Evolutionary conservation across 1,284 basidiomycete species (phyloP), one percentile per base, ranked within the genome.

Genomic region (Ganoderma lucidum): DNA sequence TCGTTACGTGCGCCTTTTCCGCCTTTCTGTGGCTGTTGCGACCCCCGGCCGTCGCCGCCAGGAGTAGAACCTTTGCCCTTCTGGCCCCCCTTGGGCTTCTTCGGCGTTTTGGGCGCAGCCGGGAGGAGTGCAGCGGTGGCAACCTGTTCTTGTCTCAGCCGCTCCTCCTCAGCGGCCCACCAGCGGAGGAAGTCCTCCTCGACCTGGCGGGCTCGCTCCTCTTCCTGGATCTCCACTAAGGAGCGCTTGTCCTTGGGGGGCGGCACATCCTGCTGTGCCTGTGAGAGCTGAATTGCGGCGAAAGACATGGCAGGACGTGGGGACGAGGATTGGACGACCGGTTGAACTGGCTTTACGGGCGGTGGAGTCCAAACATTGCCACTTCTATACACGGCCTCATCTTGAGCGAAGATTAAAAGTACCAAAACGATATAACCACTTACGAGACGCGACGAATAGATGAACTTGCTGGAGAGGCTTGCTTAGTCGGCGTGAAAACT

Each of bases 111-210:
- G 44, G 41, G 61, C 58, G 23, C 53, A 9, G 48, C 56, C 19
- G 45, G 45, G 5, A 66, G 65, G 37, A 69, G 62, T 63, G 64
- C 70, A 8, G 69, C 69, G 19, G 64, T 30, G 6, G 69, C 68
- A 39, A 53, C 66, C 62, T 76, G 67, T 64, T 75, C 75, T 42
- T 65, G 74, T 77, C 89, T 87, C 51, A 82, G 73, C 14, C 92
- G 84, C 70, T 89, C 90, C 80, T 96, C 93, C 78, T 96, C 95
- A 6, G 86, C 89, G 1, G 88, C 83, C 95, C 95, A 96, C 95
- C 95, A 96, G 71, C 84, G 86, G 79, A 96, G 80, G 77, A 96
- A 97, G 67, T 94, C 93, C 2, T 83, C 88, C 79, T 96, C 95
- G 44, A 84, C 85, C 70, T 85, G 87, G 45, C 84, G 83, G 2